phyloP scores from a whole-genome alignment of 176 grass and related monocot genomes.

The Coix lacrymajobi region DNA sequence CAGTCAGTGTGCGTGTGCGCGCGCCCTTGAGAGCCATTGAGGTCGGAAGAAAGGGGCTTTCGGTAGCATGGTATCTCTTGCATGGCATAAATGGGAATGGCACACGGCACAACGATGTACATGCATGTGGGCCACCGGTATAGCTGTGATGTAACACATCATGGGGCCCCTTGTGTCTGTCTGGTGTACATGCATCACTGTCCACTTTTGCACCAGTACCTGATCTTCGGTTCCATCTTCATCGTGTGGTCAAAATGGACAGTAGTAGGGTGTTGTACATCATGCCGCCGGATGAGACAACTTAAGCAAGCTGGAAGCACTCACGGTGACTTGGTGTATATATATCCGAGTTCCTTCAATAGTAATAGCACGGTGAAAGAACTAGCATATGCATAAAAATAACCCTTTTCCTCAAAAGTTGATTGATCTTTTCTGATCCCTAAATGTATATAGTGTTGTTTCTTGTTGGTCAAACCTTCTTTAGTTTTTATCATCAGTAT shows the following conservation, averaged over 20 bases:
- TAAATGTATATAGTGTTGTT: not conserved
- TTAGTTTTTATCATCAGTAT: not conserved
- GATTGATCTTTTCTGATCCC: not conserved
- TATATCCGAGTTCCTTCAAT: too few species aligned
- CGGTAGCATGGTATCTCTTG: not conserved
- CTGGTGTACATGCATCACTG: not conserved
- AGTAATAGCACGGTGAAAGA: not conserved
- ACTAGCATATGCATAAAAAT: not conserved
- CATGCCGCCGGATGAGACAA: not conserved
- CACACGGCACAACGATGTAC: not conserved
- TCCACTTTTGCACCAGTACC: not conserved
- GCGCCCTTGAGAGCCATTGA: not conserved
- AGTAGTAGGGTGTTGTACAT: not conserved
- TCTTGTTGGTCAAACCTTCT: not conserved
- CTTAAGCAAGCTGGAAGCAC: not conserved
- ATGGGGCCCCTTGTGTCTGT: not conserved
- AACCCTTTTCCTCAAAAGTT: not conserved
- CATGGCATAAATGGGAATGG: conserved; percentile 11
- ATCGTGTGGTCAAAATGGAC: not conserved
- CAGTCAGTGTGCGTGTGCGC: not conserved
- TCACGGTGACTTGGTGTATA: not conserved
- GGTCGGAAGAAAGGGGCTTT: not conserved
- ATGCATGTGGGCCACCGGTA: not conserved
- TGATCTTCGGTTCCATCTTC: not conserved
- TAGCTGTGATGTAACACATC: conserved; percentile 31